Evolutionary conservation across 2,329 filamentous ascomycete genomes (phyloP).

Genomic region (Periconia digitata): DNA sequence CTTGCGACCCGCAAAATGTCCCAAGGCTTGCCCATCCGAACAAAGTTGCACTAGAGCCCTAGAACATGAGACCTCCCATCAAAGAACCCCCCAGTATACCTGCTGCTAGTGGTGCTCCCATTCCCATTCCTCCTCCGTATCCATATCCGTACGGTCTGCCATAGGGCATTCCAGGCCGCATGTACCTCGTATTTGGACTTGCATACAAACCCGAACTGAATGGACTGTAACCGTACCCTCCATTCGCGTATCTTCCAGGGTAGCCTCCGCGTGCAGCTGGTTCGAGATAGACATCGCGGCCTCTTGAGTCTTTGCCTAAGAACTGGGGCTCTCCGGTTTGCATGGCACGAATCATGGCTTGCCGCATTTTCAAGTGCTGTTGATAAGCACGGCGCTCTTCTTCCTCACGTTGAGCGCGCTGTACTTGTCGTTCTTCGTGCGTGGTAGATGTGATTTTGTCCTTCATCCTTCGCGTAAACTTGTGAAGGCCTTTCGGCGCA

Average conservation of each 20-base stretch:
- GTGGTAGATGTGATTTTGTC: conserved; percentile 61
- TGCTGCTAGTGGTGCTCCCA: conserved; percentile 38
- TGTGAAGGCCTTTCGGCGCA: conserved; percentile 41
- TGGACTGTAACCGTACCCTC: conserved; percentile 49
- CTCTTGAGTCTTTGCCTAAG: conserved; percentile 56
- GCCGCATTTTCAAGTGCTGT: conserved; percentile 53
- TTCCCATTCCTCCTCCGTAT: conserved; percentile 42
- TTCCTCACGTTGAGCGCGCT: conserved; percentile 50
- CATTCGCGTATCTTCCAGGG: conserved; percentile 2
- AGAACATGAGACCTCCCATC: conserved; percentile 35
- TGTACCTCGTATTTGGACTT: conserved; percentile 51
- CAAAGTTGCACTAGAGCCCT: background rate
- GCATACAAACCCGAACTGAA: conserved; percentile 50
- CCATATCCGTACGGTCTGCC: conserved; percentile 39
- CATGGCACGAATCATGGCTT: conserved; percentile 54
- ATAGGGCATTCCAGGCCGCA: conserved; percentile 54
- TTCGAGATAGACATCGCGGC: conserved; percentile 61
- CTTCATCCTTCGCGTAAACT: conserved; percentile 60
- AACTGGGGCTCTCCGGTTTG: conserved; percentile 59
- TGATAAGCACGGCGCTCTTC: conserved; percentile 56
- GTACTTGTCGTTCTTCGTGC: conserved; percentile 55
- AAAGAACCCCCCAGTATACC: conserved; percentile 38
- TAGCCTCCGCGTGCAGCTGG: conserved; percentile 43
- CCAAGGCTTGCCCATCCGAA: background rate
- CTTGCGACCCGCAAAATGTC: background rate